Evolutionary conservation across 805 yeast species (phyloP), one percentile per base, ranked within the genome.

Genomic region (Barnettozyma californica): DNA sequence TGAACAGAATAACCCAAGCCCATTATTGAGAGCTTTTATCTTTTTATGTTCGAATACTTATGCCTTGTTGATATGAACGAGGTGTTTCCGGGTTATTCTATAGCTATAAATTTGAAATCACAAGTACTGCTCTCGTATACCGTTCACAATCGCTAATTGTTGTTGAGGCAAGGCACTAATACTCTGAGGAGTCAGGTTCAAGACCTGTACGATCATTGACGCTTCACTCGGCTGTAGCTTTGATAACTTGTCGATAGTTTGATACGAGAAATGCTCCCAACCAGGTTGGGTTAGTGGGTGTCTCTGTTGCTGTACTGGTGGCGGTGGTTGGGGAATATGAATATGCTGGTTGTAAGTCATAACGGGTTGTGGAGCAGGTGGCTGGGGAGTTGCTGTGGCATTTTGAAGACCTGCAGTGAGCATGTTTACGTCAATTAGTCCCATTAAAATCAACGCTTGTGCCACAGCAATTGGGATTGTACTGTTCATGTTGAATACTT

Each of bases 381-480:
- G 44, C 9, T 25, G 48, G 26, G 41, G 20, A 11, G 19, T 9
- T 9, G 44, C 23, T 9, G 52, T 14, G 7, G 48, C 44, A 26
- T 31, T 13, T 25, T 43, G 43, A 59, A 55, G 63, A 5, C 87
- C 78, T 51, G 80, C 78, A 33, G 74, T 73, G n/a, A 85, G 79
- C n/a, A 83, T 84, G 41, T 78, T 81, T 35, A 75, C 71, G 61
- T 84, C 87, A 20, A 86, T 78, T 39, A 86, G 73, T 1, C 94
- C 95, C 91, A 86, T 85, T 43, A 84, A 70, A 18, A 86, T 66
- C 52, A 86, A 68, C 2, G 90, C 86, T 61, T 86, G 94, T 0
- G 91, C 80, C 1, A 87, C 82, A 1, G 87, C 75, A 2, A 80
- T 68, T 3, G 90, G 84, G 38, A 85, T 67, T 43, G 80, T 66